A percentile compares a stretch with the other conserved stretches of the same genome.
These are phyloP conservation scores for Haplosporangium sp. DNA, from an alignment of 371 early-diverging fungal genomes.

Conservation along the genomic window DNA sequence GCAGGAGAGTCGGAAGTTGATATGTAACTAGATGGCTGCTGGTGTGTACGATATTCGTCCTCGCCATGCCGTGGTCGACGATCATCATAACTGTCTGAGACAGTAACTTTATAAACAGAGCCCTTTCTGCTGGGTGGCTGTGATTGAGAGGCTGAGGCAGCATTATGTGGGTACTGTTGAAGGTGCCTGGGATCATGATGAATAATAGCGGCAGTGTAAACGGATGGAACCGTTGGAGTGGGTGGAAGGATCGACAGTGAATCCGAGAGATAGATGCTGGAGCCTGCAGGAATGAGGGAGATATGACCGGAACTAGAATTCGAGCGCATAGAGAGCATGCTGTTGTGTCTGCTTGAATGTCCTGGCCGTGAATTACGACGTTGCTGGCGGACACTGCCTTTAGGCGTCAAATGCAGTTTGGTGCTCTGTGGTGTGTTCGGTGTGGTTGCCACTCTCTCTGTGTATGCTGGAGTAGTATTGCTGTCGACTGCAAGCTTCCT, in stretches of 20 bases:
- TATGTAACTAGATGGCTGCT: neutral
- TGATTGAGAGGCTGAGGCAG: neutral
- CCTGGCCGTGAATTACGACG: slow-evolving; percentile 11
- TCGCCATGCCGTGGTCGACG: slow-evolving; percentile 28
- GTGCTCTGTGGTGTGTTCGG: slow-evolving; percentile 14
- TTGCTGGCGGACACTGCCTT: slow-evolving; percentile 1
- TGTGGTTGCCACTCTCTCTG: slow-evolving; percentile 1
- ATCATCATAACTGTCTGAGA: slow-evolving; percentile 45
- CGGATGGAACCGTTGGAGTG: slow-evolving; percentile 29
- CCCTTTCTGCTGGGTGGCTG: slow-evolving; percentile 9
- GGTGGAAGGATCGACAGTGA: slow-evolving; percentile 27
- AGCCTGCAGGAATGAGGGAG: slow-evolving; percentile 23
- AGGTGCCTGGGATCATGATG: neutral
- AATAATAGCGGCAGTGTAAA: slow-evolving; percentile 8
- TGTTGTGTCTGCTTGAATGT: slow-evolving; percentile 14
- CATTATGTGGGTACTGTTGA: slow-evolving; percentile 2
- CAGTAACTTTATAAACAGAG: slow-evolving; percentile 18
- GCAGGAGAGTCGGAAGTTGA: slow-evolving; percentile 15
- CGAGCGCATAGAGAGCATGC: slow-evolving; percentile 19
- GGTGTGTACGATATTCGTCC: slow-evolving; percentile 1
- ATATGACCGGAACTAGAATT: slow-evolving; percentile 5
- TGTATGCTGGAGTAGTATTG: neutral
- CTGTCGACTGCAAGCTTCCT: neutral
- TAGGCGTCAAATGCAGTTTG: slow-evolving; percentile 7
- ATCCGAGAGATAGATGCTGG: slow-evolving; percentile 23